phyloP scores from a whole-genome alignment of 2,329 filamentous ascomycete genomes.

The Chaetomiaceae sp. region DNA sequence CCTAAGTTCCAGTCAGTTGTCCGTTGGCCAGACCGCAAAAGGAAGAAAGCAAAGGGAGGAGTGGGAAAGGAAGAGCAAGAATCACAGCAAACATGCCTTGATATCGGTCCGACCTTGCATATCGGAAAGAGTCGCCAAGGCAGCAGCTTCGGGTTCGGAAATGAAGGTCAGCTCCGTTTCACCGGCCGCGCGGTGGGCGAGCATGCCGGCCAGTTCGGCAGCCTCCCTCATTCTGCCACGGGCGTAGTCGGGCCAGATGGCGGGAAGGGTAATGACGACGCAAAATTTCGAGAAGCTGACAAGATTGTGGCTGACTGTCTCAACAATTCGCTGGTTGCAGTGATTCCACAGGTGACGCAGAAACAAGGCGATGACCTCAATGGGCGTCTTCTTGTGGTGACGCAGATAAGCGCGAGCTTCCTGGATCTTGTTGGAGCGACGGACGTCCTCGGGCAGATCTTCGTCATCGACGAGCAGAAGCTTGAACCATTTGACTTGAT shows the following conservation, averaged over 20 bases:
- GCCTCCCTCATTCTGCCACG: slow-evolving; percentile 34
- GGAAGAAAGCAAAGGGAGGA: background rate
- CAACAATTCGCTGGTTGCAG: slow-evolving; percentile 23
- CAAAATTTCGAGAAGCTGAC: slow-evolving; percentile 27
- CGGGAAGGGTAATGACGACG: slow-evolving; percentile 39
- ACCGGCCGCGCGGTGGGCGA: slow-evolving; percentile 23
- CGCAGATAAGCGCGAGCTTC: slow-evolving; percentile 8
- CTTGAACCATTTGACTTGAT: slow-evolving; percentile 37
- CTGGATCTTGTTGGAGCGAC: slow-evolving; percentile 33
- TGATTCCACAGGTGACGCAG: slow-evolving; percentile 32
- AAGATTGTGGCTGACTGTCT: slow-evolving; percentile 21
- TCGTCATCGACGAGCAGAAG: slow-evolving; percentile 31
- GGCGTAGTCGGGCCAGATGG: slow-evolving; percentile 40
- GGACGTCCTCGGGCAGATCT: slow-evolving; percentile 26
- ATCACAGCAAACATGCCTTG: background rate
- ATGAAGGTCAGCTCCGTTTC: slow-evolving; percentile 32
- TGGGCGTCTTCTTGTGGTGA: slow-evolving; percentile 17
- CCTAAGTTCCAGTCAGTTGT: background rate
- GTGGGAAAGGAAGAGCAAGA: too few relatives aligned
- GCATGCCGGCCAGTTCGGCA: slow-evolving; percentile 31
- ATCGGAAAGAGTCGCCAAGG: slow-evolving; percentile 32
- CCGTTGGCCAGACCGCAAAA: too few relatives aligned
- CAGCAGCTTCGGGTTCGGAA: slow-evolving; percentile 41
- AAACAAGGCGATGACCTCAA: slow-evolving; percentile 30
- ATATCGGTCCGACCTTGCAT: slow-evolving; percentile 15